Evolutionary conservation across 148 eudicot species (phyloP), one percentile per base, ranked within the genome.

Genomic region (Dysphania ambrosioides): DNA sequence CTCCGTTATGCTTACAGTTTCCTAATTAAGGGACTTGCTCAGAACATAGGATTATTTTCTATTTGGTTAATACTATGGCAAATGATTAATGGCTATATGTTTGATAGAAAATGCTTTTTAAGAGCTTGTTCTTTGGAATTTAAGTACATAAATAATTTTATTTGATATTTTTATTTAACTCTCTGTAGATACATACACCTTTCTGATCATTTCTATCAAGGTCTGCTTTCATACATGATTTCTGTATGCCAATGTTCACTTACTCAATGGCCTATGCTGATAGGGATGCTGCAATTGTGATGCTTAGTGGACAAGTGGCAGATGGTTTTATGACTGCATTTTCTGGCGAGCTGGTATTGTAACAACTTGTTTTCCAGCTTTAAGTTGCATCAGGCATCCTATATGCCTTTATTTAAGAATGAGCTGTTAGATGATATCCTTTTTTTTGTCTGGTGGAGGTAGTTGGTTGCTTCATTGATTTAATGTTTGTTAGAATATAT

Each of bases 221-320:
- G 12, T 67, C 68, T 36, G 24, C 53, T 16, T 30, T 12, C 55
- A 5, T 44, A n/a, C n/a, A 32, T 75, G 66, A 66, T 47, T 70
- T 47, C 11, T 67, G 57, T 51, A 19, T 35, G 23, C 65, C 49
- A 66, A 34, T 51, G 21, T 56, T 68, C 5, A 62, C 63, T 38
- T 44, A 47, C 66, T 70, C 2, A 35, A 47, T 72, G 7, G 75
- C 72, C 34, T 40, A 18, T 68, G 18, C 64, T 79, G 51, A 26
- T 77, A 93, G 98, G 78, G 85, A 88, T 86, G 90, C 95, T 81
- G 95, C 98, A 59, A 64, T 81, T 72, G 97, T 93, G 69, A 88
- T 91, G 97, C 95, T 93, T 76, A 88, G 89, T 67, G 98, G 97
- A 73, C 98, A 93, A 80, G 80, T 93, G 42, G 97, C 98, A 58